Conservation (phyloP, 1,284 basidiomycete genomes). For the Puccinia triticina region DNA sequence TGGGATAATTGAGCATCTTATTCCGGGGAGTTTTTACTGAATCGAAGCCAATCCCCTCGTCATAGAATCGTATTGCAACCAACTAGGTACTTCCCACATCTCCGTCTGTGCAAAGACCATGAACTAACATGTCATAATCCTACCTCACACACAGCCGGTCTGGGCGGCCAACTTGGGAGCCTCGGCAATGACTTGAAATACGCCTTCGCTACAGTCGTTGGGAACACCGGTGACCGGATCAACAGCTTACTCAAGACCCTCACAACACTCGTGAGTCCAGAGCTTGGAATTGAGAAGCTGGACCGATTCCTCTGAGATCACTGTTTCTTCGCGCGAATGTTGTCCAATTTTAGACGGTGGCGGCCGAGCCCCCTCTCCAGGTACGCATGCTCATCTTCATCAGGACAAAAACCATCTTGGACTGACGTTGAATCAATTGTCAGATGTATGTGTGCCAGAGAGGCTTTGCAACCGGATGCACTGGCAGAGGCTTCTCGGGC, state of each 20-base stretch:
- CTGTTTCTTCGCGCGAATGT: not conserved
- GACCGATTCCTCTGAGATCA: not conserved
- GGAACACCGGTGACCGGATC: too few relatives aligned
- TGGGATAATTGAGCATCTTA: not conserved
- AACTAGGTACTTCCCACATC: not conserved
- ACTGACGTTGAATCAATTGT: not conserved
- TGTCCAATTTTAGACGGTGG: not conserved
- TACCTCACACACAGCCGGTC: constrained; percentile 1
- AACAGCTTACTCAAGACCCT: constrained; percentile 16
- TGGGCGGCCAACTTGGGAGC: not conserved
- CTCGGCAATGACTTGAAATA: too few relatives aligned
- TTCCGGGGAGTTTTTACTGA: not conserved
- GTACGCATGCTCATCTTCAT: not conserved
- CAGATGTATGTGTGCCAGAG: too few relatives aligned
- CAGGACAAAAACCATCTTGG: not conserved
- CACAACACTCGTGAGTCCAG: constrained; percentile 13
- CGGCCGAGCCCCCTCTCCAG: too few relatives aligned
- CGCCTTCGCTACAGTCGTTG: too few relatives aligned
- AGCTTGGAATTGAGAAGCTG: not conserved
- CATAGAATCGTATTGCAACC: constrained; percentile 13
- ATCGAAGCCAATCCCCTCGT: too few relatives aligned
- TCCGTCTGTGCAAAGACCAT: not conserved
- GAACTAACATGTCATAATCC: not conserved
- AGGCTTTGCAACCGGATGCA: too few relatives aligned
- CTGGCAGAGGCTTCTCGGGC: too few relatives aligned